These are phyloP conservation scores for Pythium oligandrum DNA, from an alignment of 352 stramenopile genomes.

Conservation along the genomic window DNA sequence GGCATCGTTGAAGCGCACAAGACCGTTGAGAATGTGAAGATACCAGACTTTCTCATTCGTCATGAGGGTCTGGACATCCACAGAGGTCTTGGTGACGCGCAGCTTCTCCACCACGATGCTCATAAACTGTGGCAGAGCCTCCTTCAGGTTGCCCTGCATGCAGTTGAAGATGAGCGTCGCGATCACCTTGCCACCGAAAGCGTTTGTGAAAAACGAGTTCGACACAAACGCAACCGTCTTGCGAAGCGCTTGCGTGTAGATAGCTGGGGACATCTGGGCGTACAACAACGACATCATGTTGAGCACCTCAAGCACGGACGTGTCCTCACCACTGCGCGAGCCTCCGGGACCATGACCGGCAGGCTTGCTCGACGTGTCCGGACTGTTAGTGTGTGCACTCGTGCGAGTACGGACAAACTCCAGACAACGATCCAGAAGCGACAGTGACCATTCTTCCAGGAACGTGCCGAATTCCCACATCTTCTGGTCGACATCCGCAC, in stretches of 20 bases:
- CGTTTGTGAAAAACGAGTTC: constrained; percentile 56
- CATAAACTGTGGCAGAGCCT: constrained; percentile 39
- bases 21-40: constrained; percentile 47
- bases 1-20: constrained; percentile 37
- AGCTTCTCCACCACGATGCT: constrained; percentile 45
- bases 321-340: constrained; percentile 32
- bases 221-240: constrained; percentile 53
- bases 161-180: constrained; percentile 47
- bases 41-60: constrained; percentile 66
- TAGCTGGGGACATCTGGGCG: constrained; percentile 50
- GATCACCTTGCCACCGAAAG: constrained; percentile 58
- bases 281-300: constrained; percentile 62
- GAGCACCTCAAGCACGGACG: constrained; percentile 48
- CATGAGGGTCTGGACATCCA: constrained; percentile 35
- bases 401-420: constrained; percentile 58
- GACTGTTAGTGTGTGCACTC: constrained; percentile 25
- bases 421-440: constrained; percentile 57
- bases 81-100: constrained; percentile 23
- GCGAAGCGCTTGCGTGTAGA: constrained; percentile 47
- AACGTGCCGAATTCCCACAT: constrained; percentile 56
- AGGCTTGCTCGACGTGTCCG: constrained; percentile 14
- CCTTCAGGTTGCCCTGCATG: constrained; percentile 33
- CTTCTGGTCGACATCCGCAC: constrained; percentile 33
- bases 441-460: constrained; percentile 63
- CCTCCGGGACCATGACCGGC: constrained; percentile 11